Percentiles rank a stretch among this genome's conserved stretches.
These are phyloP conservation scores for Rickenella mellea DNA, from an alignment of 768 basidiomycete species.

Conservation along the genomic window DNA sequence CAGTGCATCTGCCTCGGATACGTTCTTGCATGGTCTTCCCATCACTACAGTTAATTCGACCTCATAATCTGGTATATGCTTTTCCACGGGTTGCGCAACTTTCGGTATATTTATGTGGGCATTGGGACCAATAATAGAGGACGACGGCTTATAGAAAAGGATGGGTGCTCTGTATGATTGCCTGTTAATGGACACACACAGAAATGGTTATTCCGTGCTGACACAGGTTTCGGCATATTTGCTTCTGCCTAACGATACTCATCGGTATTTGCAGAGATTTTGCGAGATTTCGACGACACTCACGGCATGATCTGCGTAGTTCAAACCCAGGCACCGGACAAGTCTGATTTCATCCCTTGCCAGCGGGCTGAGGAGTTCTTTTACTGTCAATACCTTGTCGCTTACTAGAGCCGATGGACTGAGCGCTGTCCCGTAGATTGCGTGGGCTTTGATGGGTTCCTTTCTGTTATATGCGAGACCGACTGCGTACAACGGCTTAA, in stretches of 20 bases:
- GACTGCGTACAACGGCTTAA: too few species aligned
- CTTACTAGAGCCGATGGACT: conserved; percentile 61
- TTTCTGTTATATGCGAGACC: conserved; percentile 42
- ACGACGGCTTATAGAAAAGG: conserved; percentile 72
- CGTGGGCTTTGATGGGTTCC: conserved; percentile 52
- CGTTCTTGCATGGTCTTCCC: conserved; percentile 72
- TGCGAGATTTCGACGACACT: conserved; percentile 12
- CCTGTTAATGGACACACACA: not conserved
- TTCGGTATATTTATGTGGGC: conserved; percentile 57
- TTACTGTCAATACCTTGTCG: conserved; percentile 55
- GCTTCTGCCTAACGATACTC: conserved; percentile 46
- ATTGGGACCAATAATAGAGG: conserved; percentile 60
- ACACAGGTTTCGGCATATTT: conserved; percentile 56
- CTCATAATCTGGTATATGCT: conserved; percentile 75
- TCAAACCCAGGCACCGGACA: conserved; percentile 71
- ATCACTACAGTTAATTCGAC: conserved; percentile 78
- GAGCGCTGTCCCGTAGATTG: conserved; percentile 62
- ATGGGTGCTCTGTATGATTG: conserved; percentile 44
- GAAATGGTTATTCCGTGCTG: conserved; percentile 13
- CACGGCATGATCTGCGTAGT: conserved; percentile 82
- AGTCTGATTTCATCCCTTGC: conserved; percentile 56
- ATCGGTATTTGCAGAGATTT: not conserved
- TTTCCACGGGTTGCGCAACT: conserved; percentile 57
- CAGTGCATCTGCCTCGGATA: conserved; percentile 70
- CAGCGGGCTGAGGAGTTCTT: conserved; percentile 60